phyloP scores from a whole-genome alignment of 139 green algal genomes.

The Haematococcus lacustris region DNA sequence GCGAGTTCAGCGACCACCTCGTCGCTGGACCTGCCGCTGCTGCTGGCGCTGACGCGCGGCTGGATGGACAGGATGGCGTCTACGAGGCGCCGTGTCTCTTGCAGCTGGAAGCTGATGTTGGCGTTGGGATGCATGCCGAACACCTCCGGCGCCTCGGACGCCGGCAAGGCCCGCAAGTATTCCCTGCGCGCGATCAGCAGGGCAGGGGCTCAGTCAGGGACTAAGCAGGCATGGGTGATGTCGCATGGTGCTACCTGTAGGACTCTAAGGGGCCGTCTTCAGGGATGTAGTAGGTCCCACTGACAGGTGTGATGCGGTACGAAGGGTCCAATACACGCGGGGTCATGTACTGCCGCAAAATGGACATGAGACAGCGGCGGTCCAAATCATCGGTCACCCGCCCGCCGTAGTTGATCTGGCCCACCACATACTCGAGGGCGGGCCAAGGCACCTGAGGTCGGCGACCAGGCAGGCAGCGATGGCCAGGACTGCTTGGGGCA shows the following conservation, averaged over 20 bases:
- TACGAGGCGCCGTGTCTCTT: conserved; percentile 60
- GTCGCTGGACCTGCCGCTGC: conserved; percentile 36
- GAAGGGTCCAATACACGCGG: conserved; percentile 43
- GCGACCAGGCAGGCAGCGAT: background rate
- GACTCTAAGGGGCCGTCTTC: conserved; percentile 25
- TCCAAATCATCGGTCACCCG: conserved; percentile 80
- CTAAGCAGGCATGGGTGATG: background rate
- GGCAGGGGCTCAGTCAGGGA: background rate
- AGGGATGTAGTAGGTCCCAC: conserved; percentile 47
- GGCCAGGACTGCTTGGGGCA: background rate
- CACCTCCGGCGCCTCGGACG: conserved; percentile 58
- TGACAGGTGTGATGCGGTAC: conserved; percentile 48
- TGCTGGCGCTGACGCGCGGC: conserved; percentile 33
- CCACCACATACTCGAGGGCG: conserved; percentile 75
- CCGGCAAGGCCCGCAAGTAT: conserved; percentile 51
- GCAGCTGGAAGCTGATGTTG: conserved; percentile 72
- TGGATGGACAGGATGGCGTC: conserved; percentile 68
- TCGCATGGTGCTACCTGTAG: conserved; percentile 14
- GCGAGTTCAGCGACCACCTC: conserved; percentile 49
- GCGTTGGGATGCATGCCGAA: conserved; percentile 87
- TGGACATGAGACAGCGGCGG: conserved; percentile 61
- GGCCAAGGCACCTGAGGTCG: conserved; percentile 72
- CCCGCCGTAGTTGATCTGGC: conserved; percentile 84
- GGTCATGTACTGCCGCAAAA: conserved; percentile 64
- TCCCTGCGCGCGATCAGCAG: conserved; percentile 17